phyloP scores from a whole-genome alignment of 1,284 basidiomycete genomes.

The Pholiota adiposa region DNA sequence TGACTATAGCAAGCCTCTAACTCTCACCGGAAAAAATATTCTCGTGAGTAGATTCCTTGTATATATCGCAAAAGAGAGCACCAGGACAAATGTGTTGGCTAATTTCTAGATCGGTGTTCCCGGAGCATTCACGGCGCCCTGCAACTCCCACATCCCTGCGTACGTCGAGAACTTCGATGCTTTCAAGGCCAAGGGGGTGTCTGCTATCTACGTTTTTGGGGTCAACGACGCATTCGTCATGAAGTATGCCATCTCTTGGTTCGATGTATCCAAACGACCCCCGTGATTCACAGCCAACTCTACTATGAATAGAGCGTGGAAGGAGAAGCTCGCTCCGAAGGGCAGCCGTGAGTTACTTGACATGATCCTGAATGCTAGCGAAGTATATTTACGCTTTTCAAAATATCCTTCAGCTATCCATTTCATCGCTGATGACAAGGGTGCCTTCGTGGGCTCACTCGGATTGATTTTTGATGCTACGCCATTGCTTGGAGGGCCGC shows the following conservation, averaged over 20 bases:
- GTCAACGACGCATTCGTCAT: slow-evolving; percentile 76
- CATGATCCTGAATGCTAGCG: background rate
- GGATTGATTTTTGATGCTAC: slow-evolving; percentile 72
- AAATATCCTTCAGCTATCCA: slow-evolving; percentile 45
- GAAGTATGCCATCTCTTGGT: slow-evolving; percentile 41
- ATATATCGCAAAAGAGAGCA: background rate
- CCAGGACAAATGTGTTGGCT: background rate
- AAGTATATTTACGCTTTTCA: background rate
- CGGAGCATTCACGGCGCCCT: slow-evolving; percentile 64
- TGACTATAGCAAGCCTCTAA: slow-evolving; percentile 52
- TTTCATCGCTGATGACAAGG: slow-evolving; percentile 74
- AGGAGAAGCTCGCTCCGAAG: slow-evolving; percentile 59
- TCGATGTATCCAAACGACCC: too few species aligned
- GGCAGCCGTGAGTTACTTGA: slow-evolving; percentile 49
- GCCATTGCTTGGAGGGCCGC: slow-evolving; percentile 61
- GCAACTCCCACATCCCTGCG: slow-evolving; percentile 60
- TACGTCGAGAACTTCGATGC: slow-evolving; percentile 65
- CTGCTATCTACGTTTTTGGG: slow-evolving; percentile 67
- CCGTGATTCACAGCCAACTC: background rate
- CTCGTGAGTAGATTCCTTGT: slow-evolving; percentile 51
- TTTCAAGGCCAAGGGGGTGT: slow-evolving; percentile 74
- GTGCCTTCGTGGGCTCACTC: slow-evolving; percentile 56
- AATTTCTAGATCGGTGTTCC: slow-evolving; percentile 55
- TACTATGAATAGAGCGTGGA: slow-evolving; percentile 61
- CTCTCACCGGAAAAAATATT: slow-evolving; percentile 69